Evolutionary conservation across 352 stramenopile species (phyloP), one percentile per base, ranked within the genome.

Genomic region (Phytophthora citricola): DNA sequence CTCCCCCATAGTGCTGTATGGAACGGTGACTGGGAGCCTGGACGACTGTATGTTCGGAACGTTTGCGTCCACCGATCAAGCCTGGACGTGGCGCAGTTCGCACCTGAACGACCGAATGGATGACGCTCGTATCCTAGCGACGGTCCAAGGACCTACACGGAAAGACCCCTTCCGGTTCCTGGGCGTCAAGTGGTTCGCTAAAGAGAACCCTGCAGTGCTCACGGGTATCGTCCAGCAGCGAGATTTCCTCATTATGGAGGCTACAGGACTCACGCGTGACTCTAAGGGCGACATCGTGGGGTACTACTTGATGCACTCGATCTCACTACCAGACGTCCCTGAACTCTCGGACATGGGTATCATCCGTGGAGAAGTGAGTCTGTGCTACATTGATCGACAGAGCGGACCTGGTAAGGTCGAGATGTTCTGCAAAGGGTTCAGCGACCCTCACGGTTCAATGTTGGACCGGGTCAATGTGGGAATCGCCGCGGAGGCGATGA

Each of bases 181-280:
- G 1, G 75, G 69, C 2, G 62, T 90, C 59, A 90, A 90, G 50
- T 87, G 78, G 80, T 83, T 86, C 55, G 77, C 64, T 14, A 83
- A 80, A 43, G 76, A 85, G 46, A 44, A 76, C 3, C 69, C 80
- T 6, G 72, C 62, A 3, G 48, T 82, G 22, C 54, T 89, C 4
- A 55, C 66, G 26, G 73, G 71, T 1, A 73, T 90, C 34, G 58
- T 83, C 15, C 67, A 81, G 22, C 72, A 66, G 5, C 69, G 81
- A 17, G 78, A 90, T 36, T 83, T 80, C 39, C 50, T 88, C 17
- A 67, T 88, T 32, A 46, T 86, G 31, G 78, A 90, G 34, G 74
- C 67, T 1, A 81, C 71, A 0, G 81, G 81, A 0, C 48, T 76
- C 9, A 73, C 66, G 0, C 51, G 44, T 2, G 76, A 88, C 49